phyloP scores from a whole-genome alignment of 345 rosid species.

The Euclidium syriacum region DNA sequence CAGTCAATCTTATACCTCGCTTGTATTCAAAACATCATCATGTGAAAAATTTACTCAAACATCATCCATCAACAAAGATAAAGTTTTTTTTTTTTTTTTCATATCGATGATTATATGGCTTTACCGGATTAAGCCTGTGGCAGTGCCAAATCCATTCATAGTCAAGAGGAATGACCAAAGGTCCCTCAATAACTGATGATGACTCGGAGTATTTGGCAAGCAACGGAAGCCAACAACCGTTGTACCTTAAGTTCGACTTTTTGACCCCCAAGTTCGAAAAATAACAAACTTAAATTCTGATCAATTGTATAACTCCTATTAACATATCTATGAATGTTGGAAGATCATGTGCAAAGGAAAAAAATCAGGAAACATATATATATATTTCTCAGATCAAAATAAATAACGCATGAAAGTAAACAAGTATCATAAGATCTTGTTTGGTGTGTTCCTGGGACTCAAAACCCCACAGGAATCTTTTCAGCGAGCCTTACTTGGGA shows the following conservation, averaged over 20 bases:
- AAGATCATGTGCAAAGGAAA: too few species aligned
- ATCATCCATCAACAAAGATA: not conserved
- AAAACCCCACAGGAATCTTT: too few species aligned
- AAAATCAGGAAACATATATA: too few species aligned
- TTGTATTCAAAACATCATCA: conserved; percentile 38
- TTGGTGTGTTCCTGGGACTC: too few species aligned
- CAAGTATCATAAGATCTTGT: not conserved
- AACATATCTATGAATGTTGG: not conserved
- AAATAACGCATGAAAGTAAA: not conserved
- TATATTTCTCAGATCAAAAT: not conserved
- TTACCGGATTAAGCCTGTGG: conserved; percentile 95
- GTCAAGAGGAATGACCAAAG: conserved; percentile 85
- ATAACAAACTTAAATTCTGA: not conserved
- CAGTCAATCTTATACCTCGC: conserved; percentile 77
- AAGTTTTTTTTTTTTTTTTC: too few species aligned
- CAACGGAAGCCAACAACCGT: conserved; percentile 94
- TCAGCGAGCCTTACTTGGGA: too few species aligned
- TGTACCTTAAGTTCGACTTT: conserved; percentile 51
- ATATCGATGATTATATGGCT: not conserved
- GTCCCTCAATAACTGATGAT: conserved; percentile 44
- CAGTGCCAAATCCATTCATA: conserved; percentile 99
- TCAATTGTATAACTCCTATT: not conserved
- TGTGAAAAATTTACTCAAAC: not conserved
- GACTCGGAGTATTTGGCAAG: conserved; percentile 57
- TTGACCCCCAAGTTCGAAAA: not conserved